Percentiles rank a stretch among this genome's conserved stretches.
Evolutionary conservation across 768 basidiomycete genomes (phyloP).

Genomic region (Leccinum pellstonianum): DNA sequence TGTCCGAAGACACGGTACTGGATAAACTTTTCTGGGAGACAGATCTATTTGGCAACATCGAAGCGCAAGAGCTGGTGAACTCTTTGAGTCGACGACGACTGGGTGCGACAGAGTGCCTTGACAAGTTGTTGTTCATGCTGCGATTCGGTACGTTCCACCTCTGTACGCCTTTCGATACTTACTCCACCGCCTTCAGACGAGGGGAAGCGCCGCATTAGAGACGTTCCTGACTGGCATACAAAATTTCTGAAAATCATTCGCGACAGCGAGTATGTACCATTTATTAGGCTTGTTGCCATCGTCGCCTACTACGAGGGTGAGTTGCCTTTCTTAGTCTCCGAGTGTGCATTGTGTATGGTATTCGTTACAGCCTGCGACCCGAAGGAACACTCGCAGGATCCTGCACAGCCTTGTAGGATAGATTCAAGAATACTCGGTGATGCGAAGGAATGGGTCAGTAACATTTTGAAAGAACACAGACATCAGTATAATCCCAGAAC

Average conservation of each 20-base stretch:
- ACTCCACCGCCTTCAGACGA: constrained; percentile 10
- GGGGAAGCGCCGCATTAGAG: constrained; percentile 19
- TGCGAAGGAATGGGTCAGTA: constrained; percentile 15
- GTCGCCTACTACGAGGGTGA: constrained; percentile 26
- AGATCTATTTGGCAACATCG: constrained; percentile 8
- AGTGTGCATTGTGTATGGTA: not conserved
- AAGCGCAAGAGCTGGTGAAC: constrained; percentile 3
- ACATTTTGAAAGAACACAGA: constrained; percentile 11
- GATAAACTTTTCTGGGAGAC: constrained; percentile 11
- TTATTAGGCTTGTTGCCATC: constrained; percentile 22
- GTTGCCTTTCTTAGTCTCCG: not conserved
- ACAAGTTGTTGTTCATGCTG: constrained; percentile 17
- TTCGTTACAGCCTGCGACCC: constrained; percentile 11
- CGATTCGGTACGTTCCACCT: not conserved
- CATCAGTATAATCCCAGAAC: constrained; percentile 23
- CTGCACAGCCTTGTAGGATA: not conserved
- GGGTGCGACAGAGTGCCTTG: constrained; percentile 11
- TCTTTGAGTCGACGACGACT: constrained; percentile 6
- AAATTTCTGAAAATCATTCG: constrained; percentile 12
- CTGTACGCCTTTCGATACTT: not conserved
- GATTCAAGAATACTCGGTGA: not conserved
- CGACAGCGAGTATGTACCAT: constrained; percentile 6
- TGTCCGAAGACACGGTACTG: not conserved
- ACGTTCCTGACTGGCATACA: constrained; percentile 12
- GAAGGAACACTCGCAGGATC: not conserved